Percentiles rank a stretch among this genome's conserved stretches.
Evolutionary conservation across 2,329 filamentous ascomycete species (phyloP).

Genomic region (Alternaria sp.): DNA sequence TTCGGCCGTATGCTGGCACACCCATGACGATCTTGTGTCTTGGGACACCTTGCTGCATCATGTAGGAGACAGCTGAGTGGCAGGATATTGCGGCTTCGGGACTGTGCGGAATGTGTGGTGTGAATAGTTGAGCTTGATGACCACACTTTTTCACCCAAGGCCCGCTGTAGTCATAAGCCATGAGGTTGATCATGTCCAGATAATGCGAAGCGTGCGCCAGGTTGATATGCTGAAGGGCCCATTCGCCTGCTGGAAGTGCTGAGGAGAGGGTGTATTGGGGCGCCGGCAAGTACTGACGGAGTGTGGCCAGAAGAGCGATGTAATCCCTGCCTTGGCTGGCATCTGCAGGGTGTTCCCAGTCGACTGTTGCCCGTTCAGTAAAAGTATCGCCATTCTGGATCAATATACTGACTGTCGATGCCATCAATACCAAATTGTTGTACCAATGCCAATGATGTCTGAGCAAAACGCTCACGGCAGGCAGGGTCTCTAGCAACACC

Average conservation of each 20-base stretch:
- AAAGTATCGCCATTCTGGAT: neutral
- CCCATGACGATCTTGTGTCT: constrained; percentile 77
- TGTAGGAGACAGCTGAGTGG: constrained; percentile 71
- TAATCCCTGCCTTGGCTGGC: constrained; percentile 74
- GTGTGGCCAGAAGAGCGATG: constrained; percentile 70
- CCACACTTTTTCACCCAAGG: constrained; percentile 73
- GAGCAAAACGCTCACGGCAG: constrained; percentile 74
- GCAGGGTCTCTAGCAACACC: constrained; percentile 69
- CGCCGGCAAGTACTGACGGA: constrained; percentile 73
- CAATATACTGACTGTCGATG: constrained; percentile 70
- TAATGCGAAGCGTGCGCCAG: constrained; percentile 69
- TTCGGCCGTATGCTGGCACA: constrained; percentile 78
- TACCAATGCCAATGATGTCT: constrained; percentile 72
- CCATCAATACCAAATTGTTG: constrained; percentile 76
- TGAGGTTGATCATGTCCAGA: constrained; percentile 79
- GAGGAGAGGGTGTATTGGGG: constrained; percentile 76
- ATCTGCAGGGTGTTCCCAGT: constrained; percentile 80
- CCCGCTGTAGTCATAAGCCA: constrained; percentile 82
- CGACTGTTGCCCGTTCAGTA: constrained; percentile 63
- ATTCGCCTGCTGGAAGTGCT: constrained; percentile 73
- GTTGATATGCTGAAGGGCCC: constrained; percentile 74
- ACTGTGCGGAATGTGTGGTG: constrained; percentile 62
- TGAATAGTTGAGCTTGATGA: constrained; percentile 79
- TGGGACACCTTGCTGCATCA: constrained; percentile 72
- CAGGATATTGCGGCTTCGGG: constrained; percentile 67